These are phyloP conservation scores for Scheffersomyces lignosus DNA, from an alignment of 805 yeast genomes.

Conservation along the genomic window DNA sequence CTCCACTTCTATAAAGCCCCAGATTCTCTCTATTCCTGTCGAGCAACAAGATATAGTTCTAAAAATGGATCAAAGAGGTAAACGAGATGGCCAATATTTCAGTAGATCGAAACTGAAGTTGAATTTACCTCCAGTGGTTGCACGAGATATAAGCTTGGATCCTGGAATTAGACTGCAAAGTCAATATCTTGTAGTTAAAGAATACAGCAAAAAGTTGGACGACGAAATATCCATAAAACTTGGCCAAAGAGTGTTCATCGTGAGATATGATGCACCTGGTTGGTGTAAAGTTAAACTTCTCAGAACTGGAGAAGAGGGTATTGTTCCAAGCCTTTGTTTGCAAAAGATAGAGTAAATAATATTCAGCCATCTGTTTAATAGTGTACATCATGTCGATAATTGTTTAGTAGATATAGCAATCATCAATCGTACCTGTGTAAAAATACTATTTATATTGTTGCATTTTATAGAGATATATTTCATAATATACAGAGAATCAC, in stretches of 20 bases:
- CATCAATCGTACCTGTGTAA: no score
- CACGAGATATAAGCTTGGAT: no score
- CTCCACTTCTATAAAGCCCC: slow-evolving; percentile 20
- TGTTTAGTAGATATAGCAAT: no score
- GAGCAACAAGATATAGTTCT: no score
- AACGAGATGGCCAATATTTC: neutral
- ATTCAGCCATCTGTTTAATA: no score
- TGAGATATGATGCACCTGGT: slow-evolving; percentile 32
- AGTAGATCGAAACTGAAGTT: neutral
- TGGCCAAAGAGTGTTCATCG: slow-evolving; percentile 30
- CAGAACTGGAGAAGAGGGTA: slow-evolving; percentile 20
- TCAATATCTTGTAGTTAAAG: slow-evolving; percentile 21
- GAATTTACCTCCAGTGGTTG: neutral
- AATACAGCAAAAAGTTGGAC: slow-evolving; percentile 25
- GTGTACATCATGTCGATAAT: no score
- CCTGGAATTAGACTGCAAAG: no score
- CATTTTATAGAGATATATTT: no score
- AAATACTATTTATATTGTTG: no score
- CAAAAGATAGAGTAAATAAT: slow-evolving; percentile 8
- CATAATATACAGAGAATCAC: no score
- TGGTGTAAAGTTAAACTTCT: slow-evolving; percentile 35
- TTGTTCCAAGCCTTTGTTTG: slow-evolving; percentile 35
- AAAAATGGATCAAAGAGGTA: no score
- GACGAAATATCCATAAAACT: slow-evolving; percentile 34
- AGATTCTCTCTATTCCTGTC: slow-evolving; percentile 5